Evolutionary conservation across 495 filamentous ascomycete species (phyloP), one percentile per base, ranked within the genome.

Genomic region (Podospora fimiseda): DNA sequence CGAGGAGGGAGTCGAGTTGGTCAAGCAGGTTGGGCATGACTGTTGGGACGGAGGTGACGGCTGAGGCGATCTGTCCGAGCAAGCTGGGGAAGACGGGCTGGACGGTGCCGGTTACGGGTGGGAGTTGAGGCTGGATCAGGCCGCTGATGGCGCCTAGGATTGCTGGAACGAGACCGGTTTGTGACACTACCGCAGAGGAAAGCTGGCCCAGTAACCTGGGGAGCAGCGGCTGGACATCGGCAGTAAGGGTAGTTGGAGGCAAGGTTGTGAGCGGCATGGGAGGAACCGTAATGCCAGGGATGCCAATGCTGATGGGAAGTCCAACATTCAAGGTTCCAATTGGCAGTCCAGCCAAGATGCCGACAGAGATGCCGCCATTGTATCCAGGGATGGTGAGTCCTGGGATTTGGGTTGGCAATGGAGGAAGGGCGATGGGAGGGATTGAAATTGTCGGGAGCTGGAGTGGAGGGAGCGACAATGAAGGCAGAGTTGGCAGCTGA

Each of bases 161-260:
- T 6, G 22, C 44, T 9, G 44, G 44, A 14, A 47, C 44, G 14
- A 47, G 23, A 2, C 11, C 9, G 1, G 44, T 47, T 47, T 47
- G 19, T 11, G 44, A 24, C 9, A 22, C 44, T 14, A 33, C 22
- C n/a, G 44, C 44, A 14, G 21, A 23, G 33, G 43, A 47, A 1
- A 48, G 51, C 19, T 53, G 51, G 14, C 13, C 21, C 19, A 46
- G 15, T 20, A 47, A 15, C 33, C 45, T 45, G 3, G 51, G 51
- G 20, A 53, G 13, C 14, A 20, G 19, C 6, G 50, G 13, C 24
- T 43, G 49, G 11, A 42, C 21, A 15, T 2, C 16, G 19, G 49
- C 9, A 5, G 21, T 11, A 11, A 33, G 27, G 6, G 27, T 33
- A 11, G 11, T 33, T 11, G 27, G 27, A 6, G 27, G 27, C 27